A percentile compares a stretch with the other conserved stretches of the same genome.
Conservation (phyloP, 169 alveolate species). For the Amoebophrya sp. region DNA sequence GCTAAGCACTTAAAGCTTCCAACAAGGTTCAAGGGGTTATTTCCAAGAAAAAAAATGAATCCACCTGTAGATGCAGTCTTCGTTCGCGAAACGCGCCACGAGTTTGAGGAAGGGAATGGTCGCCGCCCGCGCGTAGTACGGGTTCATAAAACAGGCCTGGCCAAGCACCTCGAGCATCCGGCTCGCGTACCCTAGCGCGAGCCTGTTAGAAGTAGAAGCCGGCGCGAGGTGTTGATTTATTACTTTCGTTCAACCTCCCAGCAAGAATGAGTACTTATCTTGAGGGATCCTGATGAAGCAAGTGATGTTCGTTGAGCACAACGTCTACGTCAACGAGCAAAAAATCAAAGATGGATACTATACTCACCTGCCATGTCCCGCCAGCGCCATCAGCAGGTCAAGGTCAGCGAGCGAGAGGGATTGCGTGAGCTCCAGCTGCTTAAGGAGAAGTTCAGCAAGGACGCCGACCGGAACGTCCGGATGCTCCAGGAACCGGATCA, state of each 20-base stretch:
- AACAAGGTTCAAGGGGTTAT: no score
- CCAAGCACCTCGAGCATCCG: background rate
- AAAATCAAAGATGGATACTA: no score
- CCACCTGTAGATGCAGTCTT: background rate
- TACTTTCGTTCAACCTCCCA: no score
- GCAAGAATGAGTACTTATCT: no score
- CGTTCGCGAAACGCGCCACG: background rate
- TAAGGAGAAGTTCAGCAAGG: background rate
- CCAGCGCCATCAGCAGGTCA: background rate
- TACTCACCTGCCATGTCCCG: background rate
- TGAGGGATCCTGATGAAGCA: no score
- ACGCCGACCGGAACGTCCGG: background rate
- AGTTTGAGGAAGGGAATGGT: background rate
- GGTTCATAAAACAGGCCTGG: background rate
- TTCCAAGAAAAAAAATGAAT: no score
- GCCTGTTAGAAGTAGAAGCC: no score
- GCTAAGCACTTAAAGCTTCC: no score
- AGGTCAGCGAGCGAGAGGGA: background rate
- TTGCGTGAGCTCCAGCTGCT: background rate
- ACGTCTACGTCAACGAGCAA: background rate
- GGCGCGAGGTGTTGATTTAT: no score
- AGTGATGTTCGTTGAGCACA: no score
- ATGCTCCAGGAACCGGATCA: background rate
- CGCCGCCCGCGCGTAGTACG: background rate
- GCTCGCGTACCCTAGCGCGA: background rate